Conservation (phyloP, 2,329 filamentous ascomycete species). For the Aspergillus niger region DNA sequence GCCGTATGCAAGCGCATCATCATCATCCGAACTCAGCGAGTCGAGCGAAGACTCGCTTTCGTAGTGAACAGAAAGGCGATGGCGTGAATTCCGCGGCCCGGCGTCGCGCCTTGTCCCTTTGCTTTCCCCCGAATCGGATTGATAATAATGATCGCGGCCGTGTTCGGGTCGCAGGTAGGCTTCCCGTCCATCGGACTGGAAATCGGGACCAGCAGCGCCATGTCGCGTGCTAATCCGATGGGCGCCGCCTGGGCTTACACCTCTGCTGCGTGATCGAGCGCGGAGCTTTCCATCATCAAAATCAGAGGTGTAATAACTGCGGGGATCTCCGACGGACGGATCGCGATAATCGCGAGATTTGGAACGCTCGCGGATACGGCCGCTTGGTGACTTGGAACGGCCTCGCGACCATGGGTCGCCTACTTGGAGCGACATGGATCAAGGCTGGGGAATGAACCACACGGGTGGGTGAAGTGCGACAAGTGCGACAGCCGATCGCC, state of each 20-base stretch:
- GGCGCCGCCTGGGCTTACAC: constrained; percentile 19
- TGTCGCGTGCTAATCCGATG: constrained; percentile 26
- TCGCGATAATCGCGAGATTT: constrained; percentile 45
- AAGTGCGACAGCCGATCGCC: constrained; percentile 5
- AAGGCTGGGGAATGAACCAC: constrained; percentile 4
- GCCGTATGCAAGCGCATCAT: constrained; percentile 43
- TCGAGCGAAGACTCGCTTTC: constrained; percentile 22
- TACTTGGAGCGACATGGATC: constrained; percentile 41
- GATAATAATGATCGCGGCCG: constrained; percentile 28
- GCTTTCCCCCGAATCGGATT: constrained; percentile 29
- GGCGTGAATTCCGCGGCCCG: constrained; percentile 22
- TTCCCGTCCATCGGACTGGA: constrained; percentile 23
- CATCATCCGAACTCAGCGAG: constrained; percentile 32
- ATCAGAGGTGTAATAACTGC: constrained; percentile 33
- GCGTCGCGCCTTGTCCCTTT: constrained; percentile 14
- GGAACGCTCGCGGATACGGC: constrained; percentile 44
- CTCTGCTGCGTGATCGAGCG: constrained; percentile 24
- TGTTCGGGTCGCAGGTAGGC: constrained; percentile 21
- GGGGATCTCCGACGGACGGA: constrained; percentile 16
- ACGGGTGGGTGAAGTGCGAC: constrained; percentile 2
- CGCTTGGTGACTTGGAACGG: constrained; percentile 49
- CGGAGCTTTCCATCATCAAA: constrained; percentile 29
- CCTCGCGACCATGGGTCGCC: constrained; percentile 46
- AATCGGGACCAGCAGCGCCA: constrained; percentile 25
- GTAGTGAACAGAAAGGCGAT: constrained; percentile 25